Percentiles rank a stretch among this genome's conserved stretches.
Conservation (phyloP, 768 basidiomycete species). For the Tulasnella sp. region DNA sequence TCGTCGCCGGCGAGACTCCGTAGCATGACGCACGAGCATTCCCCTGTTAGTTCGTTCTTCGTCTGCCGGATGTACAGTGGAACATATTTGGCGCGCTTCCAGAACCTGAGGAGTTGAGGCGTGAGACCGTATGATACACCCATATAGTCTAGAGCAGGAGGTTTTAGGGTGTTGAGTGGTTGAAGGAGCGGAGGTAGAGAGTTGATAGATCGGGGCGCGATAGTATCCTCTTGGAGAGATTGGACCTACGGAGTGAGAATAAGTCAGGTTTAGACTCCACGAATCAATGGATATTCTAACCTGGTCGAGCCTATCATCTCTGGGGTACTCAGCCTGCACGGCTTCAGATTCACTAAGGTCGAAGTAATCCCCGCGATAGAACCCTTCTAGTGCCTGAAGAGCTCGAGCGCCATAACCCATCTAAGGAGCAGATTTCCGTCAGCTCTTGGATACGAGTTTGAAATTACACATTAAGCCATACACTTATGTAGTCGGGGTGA, state of each 20-base stretch:
- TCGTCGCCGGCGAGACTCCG: conserved; percentile 59
- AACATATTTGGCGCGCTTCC: conserved; percentile 87
- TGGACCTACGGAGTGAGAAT: conserved; percentile 28
- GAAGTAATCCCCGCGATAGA: conserved; percentile 88
- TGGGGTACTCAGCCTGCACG: conserved; percentile 28
- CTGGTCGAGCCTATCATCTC: not conserved
- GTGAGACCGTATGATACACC: conserved; percentile 96
- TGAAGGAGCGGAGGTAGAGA: conserved; percentile 91
- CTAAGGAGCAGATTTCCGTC: conserved; percentile 31
- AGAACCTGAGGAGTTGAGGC: conserved; percentile 77
- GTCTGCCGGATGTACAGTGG: conserved; percentile 93
- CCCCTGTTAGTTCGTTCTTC: conserved; percentile 88
- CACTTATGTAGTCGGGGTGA: conserved; percentile 89
- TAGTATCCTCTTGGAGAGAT: conserved; percentile 64
- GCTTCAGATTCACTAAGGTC: conserved; percentile 58
- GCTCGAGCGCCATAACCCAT: conserved; percentile 97
- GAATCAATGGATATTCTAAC: not conserved
- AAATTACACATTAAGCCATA: conserved; percentile 31
- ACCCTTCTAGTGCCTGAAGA: conserved; percentile 72
- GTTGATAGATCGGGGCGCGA: conserved; percentile 54
- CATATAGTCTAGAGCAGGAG: conserved; percentile 83
- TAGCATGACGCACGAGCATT: conserved; percentile 94
- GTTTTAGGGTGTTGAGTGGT: conserved; percentile 77
- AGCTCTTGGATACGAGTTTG: not conserved
- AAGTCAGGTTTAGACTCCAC: not conserved